Evolutionary conservation across 1,284 basidiomycete genomes (phyloP), one percentile per base, ranked within the genome.

Genomic region (Cutaneotrichosporon curvatum): DNA sequence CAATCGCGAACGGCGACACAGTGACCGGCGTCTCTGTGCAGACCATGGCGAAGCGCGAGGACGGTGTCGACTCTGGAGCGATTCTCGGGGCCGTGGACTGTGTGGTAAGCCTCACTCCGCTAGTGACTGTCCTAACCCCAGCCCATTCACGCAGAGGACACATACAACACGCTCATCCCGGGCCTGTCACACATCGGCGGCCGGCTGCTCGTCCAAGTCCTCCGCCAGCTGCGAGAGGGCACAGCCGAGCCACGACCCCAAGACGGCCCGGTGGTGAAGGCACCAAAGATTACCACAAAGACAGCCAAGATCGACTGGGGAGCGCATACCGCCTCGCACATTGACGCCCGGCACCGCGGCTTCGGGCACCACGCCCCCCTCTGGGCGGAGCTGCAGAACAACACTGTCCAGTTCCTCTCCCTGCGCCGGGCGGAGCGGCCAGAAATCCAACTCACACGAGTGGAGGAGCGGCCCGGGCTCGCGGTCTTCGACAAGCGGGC

Each of bases 1-100:
- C 85, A 0, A 75, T 98, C 32, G 72, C 84, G 6, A 79, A 82
- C 47, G 78, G 78, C 1, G 78, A 79, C 41, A 56, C 63, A 12
- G 73, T 77, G 48, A 84, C 83, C 2, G 87, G 84, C 0, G 85
- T 87, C 3, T 82, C 77, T 36, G 76, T 90, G 2, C 74, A 76
- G 51, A 62, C 61, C 9, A 53, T 77, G 18, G 71, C 59, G 2
- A 47, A 51, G 49, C 55, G 48, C 38, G 60, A 61, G 22, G 48
- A 50, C 8, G 67, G 65, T 0, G 64, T 75, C n/a, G 75, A 77
- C 53, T 61, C 60, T 1, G 75, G 75, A 0, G 65, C 68, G 20
- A 61, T 76, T 5, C 60, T 74, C 9, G 69, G 60, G 1, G 57
- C 62, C 14, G 44, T 57, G 1, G 43, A 48, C 1, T 59, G 48